Evolutionary conservation across 2,329 filamentous ascomycete species (phyloP), one percentile per base, ranked within the genome.

Genomic region (Aspergillus clavatus): DNA sequence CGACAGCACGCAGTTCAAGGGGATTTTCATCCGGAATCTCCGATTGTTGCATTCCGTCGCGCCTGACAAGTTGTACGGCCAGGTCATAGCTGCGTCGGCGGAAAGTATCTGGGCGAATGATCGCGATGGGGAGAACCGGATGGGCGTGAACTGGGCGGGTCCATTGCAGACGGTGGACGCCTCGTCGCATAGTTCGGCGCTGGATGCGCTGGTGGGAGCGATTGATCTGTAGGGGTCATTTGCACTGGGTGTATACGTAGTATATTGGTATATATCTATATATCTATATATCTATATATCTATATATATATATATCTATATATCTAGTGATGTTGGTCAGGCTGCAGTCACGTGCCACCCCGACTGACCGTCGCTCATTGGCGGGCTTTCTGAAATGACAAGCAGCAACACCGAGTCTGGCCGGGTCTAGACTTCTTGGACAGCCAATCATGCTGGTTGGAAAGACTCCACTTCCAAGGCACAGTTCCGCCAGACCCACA

Each of bases 201-300:
- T 87, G 64, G 84, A 87, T 65, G 78, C 75, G 27, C 67, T 88
- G 23, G 79, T 88, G 47, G 84, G 80, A 22, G 83, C 82, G 5
- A 54, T 62, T 45, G 42, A 50, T 40, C 43, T 33, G 29, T 16
- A 2, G 14, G 18, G 29, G 3, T 8, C 1, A 16, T 16, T 4
- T 8, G 5, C 14, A 3, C 18, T 27, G 26, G 5, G 23, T 5
- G 23, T 26, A n/a, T n/a, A n/a, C n/a, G n/a, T n/a, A n/a, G n/a
- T n/a, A n/a, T n/a, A n/a, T n/a, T n/a, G n/a, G n/a, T n/a, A n/a
- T n/a, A n/a, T n/a, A n/a, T n/a, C n/a, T n/a, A n/a, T n/a, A n/a
- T n/a, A n/a, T n/a, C n/a, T n/a, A n/a, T n/a, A n/a, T n/a, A n/a
- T n/a, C n/a, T n/a, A n/a, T n/a, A n/a, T n/a, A n/a, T n/a, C n/a